A percentile compares a stretch with the other conserved stretches of the same genome.
These are phyloP conservation scores for Neofusicoccum parvum DNA, from an alignment of 2,329 filamentous ascomycete species.

Conservation along the genomic window DNA sequence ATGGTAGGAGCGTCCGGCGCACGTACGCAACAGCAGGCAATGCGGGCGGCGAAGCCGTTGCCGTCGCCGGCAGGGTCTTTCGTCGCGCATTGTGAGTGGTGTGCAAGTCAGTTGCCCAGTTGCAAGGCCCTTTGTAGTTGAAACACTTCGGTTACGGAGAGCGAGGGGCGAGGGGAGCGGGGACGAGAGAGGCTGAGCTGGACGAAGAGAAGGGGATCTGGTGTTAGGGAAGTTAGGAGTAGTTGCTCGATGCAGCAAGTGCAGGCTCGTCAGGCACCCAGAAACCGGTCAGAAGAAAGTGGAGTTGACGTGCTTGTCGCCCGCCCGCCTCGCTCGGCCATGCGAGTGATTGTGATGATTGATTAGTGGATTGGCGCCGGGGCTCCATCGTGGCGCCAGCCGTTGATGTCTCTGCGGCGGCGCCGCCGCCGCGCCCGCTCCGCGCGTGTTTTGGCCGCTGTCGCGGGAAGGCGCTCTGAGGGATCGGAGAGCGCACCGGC, in stretches of 20 bases:
- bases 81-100: no score
- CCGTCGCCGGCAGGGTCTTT: neutral
- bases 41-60: neutral
- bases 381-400: constrained; percentile 17
- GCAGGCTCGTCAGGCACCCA: constrained; percentile 14
- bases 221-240: constrained; percentile 6
- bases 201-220: neutral
- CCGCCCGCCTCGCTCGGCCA: neutral
- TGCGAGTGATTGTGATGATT: constrained; percentile 17
- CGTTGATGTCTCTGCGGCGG: constrained; percentile 13
- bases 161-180: neutral
- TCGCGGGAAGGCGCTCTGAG: constrained; percentile 4
- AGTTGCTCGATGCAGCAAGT: constrained; percentile 7
- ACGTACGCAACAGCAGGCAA: neutral
- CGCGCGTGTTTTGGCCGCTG: constrained; percentile 11
- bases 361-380: constrained; percentile 16
- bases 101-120: neutral
- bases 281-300: constrained; percentile 20
- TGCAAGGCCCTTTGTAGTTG: constrained; percentile 8
- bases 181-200: neutral
- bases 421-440: constrained; percentile 14
- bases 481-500: constrained; percentile 5
- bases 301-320: constrained; percentile 15
- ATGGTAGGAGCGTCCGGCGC: constrained; percentile 1
- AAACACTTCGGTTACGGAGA: constrained; percentile 7